A percentile compares a stretch with the other conserved stretches of the same genome.
These are phyloP conservation scores for Phytophthora nicotianae DNA, from an alignment of 352 stramenopile species.

Conservation along the genomic window DNA sequence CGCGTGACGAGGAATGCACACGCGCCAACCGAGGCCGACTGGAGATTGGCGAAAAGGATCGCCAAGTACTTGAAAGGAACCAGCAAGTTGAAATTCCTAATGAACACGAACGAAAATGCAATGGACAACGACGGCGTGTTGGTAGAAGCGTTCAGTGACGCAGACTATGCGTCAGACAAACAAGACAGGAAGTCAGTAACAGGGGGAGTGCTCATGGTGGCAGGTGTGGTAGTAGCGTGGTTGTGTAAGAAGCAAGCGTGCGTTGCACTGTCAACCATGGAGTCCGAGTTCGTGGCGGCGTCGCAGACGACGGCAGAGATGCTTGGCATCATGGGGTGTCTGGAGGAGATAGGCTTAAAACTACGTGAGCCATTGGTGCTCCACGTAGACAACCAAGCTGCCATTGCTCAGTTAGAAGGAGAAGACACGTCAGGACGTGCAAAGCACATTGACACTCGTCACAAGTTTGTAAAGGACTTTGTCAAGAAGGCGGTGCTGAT, in stretches of 20 bases:
- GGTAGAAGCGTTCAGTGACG: background rate
- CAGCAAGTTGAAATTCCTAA: slow-evolving; percentile 15
- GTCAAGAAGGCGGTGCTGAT: background rate
- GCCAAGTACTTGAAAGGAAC: too few relatives aligned
- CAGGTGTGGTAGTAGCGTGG: background rate
- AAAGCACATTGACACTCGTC: background rate
- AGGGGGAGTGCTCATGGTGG: background rate
- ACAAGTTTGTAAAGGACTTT: background rate
- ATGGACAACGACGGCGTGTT: background rate
- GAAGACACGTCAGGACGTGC: background rate
- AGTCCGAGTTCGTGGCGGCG: background rate
- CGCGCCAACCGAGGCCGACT: slow-evolving; percentile 13
- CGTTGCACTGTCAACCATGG: background rate
- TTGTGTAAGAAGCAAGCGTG: background rate
- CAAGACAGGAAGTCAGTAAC: background rate
- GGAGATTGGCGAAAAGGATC: too few relatives aligned
- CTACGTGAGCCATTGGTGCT: background rate
- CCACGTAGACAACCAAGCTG: background rate
- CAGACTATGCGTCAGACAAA: background rate
- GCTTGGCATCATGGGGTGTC: too few relatives aligned
- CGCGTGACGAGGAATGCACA: slow-evolving; percentile 9
- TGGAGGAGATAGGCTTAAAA: too few relatives aligned
- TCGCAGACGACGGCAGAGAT: background rate
- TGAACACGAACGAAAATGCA: background rate
- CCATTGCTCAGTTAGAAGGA: background rate